Conservation (phyloP, 1,284 basidiomycete species). For the Amylostereum areolatum region DNA sequence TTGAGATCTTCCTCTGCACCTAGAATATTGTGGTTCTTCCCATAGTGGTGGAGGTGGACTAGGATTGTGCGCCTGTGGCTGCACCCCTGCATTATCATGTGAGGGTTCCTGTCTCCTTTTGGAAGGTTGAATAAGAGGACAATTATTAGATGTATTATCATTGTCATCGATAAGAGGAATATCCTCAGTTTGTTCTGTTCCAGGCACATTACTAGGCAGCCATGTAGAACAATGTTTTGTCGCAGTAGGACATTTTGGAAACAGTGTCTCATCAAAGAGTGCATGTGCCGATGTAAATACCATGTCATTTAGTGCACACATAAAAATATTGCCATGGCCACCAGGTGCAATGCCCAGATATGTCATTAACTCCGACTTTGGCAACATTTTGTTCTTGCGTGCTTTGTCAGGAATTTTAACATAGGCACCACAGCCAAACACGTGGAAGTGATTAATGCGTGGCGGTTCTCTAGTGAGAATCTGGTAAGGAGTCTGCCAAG, state of each 20-base stretch:
- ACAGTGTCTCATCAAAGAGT: background rate
- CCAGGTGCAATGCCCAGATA: background rate
- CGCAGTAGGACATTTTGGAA: background rate
- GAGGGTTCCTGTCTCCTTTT: background rate
- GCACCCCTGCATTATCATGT: background rate
- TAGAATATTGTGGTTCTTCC: background rate
- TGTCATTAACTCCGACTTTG: conserved; percentile 1
- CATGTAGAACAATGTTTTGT: background rate
- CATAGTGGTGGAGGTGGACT: background rate
- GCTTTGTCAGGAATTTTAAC: background rate
- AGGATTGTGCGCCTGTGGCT: background rate
- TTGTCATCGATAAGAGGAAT: background rate
- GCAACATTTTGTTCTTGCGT: background rate
- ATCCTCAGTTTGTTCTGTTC: background rate
- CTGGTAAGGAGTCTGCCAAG: conserved; percentile 5
- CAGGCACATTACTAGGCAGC: background rate
- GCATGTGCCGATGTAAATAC: background rate
- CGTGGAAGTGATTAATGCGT: background rate
- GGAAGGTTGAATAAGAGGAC: background rate
- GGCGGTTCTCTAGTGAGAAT: background rate
- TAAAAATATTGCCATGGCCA: background rate
- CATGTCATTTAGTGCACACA: background rate
- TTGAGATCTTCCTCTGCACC: too few relatives aligned
- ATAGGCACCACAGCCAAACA: background rate
- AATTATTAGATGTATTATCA: background rate